These are phyloP conservation scores for Colletotrichum sidae DNA, from an alignment of 2,329 filamentous ascomycete species.

Conservation along the genomic window DNA sequence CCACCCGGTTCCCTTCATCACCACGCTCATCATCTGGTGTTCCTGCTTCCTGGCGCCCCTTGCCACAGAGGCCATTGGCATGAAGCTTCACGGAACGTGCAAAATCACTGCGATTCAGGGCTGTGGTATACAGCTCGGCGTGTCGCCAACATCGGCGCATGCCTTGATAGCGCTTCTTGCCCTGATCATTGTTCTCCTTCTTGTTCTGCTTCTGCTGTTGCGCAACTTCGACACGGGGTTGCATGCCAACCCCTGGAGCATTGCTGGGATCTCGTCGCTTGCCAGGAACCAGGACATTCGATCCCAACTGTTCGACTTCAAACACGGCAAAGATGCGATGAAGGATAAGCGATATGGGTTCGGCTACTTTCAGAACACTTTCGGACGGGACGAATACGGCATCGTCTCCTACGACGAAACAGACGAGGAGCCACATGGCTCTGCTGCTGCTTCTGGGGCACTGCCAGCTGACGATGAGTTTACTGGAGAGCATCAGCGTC, in stretches of 20 bases:
- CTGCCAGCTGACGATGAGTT: conserved; percentile 10
- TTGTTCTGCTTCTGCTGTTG: conserved; percentile 45
- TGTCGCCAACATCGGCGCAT: conserved; percentile 46
- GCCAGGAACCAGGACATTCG: conserved; percentile 45
- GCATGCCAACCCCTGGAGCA: conserved; percentile 53
- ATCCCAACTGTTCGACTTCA: conserved; percentile 39
- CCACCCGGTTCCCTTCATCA: conserved; percentile 51
- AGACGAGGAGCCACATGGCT: conserved; percentile 36
- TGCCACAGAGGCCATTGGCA: conserved; percentile 52
- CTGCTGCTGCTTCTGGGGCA: conserved; percentile 13
- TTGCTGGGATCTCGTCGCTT: conserved; percentile 50
- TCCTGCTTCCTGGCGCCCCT: conserved; percentile 52
- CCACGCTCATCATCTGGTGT: conserved; percentile 48
- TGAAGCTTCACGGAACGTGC: conserved; percentile 52
- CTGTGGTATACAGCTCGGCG: conserved; percentile 50
- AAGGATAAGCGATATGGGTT: conserved; percentile 43
- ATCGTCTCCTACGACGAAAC: conserved; percentile 45
- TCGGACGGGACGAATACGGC: conserved; percentile 46
- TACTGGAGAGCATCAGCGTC: neutral
- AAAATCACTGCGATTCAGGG: conserved; percentile 41
- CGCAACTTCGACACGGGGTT: conserved; percentile 52
- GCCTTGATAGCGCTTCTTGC: conserved; percentile 48
- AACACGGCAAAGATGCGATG: conserved; percentile 39
- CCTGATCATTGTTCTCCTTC: conserved; percentile 44
- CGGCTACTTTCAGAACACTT: conserved; percentile 43